These are phyloP conservation scores for Trichoderma breve DNA, from an alignment of 2,329 filamentous ascomycete species.

Conservation along the genomic window DNA sequence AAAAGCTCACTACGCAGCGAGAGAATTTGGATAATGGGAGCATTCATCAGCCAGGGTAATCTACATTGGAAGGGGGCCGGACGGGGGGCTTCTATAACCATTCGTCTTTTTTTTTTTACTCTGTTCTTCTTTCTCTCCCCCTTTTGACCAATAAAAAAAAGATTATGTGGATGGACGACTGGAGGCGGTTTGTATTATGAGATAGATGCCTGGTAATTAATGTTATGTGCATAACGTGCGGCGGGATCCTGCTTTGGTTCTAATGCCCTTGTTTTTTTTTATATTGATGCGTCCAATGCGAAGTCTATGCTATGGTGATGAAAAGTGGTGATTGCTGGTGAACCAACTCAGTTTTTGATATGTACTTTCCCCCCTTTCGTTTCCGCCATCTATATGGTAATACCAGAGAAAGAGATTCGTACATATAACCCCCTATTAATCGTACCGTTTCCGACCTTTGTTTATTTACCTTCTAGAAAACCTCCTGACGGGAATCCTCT, in stretches of 20 bases:
- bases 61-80: background rate
- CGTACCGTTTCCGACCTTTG: no score
- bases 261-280: background rate
- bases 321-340: background rate
- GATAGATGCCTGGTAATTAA: background rate
- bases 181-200: background rate
- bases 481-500: constrained; percentile 30
- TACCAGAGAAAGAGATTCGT: background rate
- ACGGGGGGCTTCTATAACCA: background rate
- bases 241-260: background rate
- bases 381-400: background rate
- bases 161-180: background rate
- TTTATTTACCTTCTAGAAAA: constrained; percentile 18
- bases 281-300: background rate
- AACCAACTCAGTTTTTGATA: background rate
- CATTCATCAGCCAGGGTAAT: background rate
- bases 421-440: background rate
- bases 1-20: constrained; percentile 10
- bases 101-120: background rate
- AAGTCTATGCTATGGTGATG: background rate
- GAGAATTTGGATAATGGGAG: constrained; percentile 6
- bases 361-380: background rate
- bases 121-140: background rate
- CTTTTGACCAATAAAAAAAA: background rate
- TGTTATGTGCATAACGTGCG: background rate